phyloP scores from a whole-genome alignment of 257 asterid genomes.

The Thymus mandschuricus region DNA sequence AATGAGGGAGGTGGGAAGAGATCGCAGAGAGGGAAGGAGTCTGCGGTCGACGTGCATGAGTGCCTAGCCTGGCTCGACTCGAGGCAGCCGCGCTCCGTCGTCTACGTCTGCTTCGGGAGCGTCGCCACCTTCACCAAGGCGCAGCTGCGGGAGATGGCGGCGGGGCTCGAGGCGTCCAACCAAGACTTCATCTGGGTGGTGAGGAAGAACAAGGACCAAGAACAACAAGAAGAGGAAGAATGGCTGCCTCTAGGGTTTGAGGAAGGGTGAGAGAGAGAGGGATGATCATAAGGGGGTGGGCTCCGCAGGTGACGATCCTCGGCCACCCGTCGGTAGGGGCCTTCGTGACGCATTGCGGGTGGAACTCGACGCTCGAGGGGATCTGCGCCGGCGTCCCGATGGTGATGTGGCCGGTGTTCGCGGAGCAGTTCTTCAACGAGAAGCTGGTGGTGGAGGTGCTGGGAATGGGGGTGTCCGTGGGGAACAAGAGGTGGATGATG shows the following conservation, averaged over 20 bases:
- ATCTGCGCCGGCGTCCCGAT: slow-evolving; percentile 45
- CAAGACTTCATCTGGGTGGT: slow-evolving; percentile 75
- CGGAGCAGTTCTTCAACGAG: slow-evolving; percentile 53
- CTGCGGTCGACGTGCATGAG: slow-evolving; percentile 52
- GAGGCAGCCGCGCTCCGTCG: slow-evolving; percentile 49
- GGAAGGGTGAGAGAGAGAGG: slow-evolving; percentile 54
- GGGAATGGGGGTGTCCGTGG: slow-evolving; percentile 44
- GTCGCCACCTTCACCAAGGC: slow-evolving; percentile 37
- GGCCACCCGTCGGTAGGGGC: slow-evolving; percentile 37
- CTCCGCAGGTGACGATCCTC: slow-evolving; percentile 56
- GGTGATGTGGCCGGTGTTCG: slow-evolving; percentile 54
- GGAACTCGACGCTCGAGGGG: slow-evolving; percentile 47
- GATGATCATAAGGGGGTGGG: slow-evolving; percentile 72
- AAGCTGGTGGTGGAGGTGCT: slow-evolving; percentile 45
- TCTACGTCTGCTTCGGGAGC: slow-evolving; percentile 72
- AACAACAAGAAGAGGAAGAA: slow-evolving; percentile 33
- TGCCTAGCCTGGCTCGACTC: slow-evolving; percentile 66
- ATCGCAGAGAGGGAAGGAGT: slow-evolving; percentile 41
- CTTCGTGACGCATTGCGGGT: slow-evolving; percentile 49
- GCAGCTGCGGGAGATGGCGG: slow-evolving; percentile 65
- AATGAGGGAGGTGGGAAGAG: slow-evolving; percentile 22
- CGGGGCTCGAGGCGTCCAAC: slow-evolving; percentile 62
- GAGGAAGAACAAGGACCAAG: slow-evolving; percentile 23
- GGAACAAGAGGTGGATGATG: slow-evolving; percentile 40
- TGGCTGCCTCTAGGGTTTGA: slow-evolving; percentile 65